These are phyloP conservation scores for Trichoderma asperellum DNA, from an alignment of 2,329 filamentous ascomycete species.

Conservation along the genomic window DNA sequence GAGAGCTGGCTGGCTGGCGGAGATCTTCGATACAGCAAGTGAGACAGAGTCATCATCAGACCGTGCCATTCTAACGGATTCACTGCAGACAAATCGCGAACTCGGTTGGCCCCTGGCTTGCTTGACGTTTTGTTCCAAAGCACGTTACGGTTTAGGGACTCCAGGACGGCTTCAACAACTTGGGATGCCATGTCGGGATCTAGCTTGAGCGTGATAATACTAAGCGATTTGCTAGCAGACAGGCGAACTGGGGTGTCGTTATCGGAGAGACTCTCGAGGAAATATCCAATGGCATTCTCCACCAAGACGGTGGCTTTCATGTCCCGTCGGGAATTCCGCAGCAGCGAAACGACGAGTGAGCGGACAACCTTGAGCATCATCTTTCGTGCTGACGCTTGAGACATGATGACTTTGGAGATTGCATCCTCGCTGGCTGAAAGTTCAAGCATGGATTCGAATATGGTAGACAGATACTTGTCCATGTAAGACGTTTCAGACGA, in stretches of 20 bases:
- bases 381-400: conserved; percentile 81
- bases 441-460: conserved; percentile 67
- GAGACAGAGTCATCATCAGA: conserved; percentile 81
- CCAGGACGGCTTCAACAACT: conserved; percentile 84
- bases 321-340: conserved; percentile 55
- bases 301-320: conserved; percentile 59
- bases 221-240: conserved; percentile 89
- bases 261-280: conserved; percentile 79
- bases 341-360: conserved; percentile 68
- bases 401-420: conserved; percentile 59
- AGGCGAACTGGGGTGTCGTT: conserved; percentile 89
- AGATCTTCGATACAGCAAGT: conserved; percentile 83
- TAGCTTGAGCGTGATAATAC: conserved; percentile 80
- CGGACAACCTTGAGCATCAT: conserved; percentile 83
- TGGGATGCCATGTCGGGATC: conserved; percentile 80
- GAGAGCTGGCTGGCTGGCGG: conserved; percentile 72
- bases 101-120: conserved; percentile 40
- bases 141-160: conserved; percentile 64
- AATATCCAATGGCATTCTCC: conserved; percentile 80
- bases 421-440: conserved; percentile 58
- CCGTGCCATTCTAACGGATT: conserved; percentile 91
- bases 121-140: conserved; percentile 53
- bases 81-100: conserved; percentile 71
- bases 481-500: conserved; percentile 77
- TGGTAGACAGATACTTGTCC: conserved; percentile 63